Percentiles rank a stretch among this genome's conserved stretches.
Evolutionary conservation across 768 basidiomycete genomes (phyloP).

Genomic region (Leccinum longicurvipes): DNA sequence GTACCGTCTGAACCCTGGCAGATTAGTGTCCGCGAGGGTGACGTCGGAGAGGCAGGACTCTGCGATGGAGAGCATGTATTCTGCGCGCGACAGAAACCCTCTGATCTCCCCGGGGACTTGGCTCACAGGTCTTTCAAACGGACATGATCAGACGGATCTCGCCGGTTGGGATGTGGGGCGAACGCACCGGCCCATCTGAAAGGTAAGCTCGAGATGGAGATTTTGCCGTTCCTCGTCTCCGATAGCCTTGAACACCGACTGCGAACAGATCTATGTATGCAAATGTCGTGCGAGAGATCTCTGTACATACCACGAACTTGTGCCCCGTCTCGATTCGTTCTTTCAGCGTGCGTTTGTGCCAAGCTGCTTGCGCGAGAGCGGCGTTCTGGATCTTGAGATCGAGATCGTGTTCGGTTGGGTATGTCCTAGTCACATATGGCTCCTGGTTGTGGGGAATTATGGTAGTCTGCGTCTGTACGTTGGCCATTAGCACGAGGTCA

Average conservation of each 20-base stretch:
- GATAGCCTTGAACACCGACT: slow-evolving; percentile 49
- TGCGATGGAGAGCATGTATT: slow-evolving; percentile 85
- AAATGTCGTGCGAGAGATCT: not conserved
- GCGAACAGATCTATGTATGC: not conserved
- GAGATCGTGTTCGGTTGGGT: slow-evolving; percentile 60
- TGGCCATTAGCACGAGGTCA: slow-evolving; percentile 14
- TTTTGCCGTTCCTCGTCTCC: slow-evolving; percentile 48
- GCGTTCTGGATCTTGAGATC: slow-evolving; percentile 56
- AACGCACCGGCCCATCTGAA: slow-evolving; percentile 89
- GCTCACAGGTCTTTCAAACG: slow-evolving; percentile 60
- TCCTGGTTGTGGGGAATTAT: slow-evolving; percentile 76
- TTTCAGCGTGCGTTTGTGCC: slow-evolving; percentile 56
- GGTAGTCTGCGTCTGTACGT: slow-evolving; percentile 60
- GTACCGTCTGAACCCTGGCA: slow-evolving; percentile 78
- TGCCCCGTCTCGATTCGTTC: slow-evolving; percentile 70
- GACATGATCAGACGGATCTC: not conserved
- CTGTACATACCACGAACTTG: slow-evolving; percentile 60
- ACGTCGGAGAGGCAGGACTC: slow-evolving; percentile 70
- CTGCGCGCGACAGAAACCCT: slow-evolving; percentile 77
- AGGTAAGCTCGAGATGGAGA: slow-evolving; percentile 63
- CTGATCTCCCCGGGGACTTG: slow-evolving; percentile 77
- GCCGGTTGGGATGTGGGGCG: not conserved
- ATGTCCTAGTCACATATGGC: slow-evolving; percentile 55
- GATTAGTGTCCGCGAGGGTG: slow-evolving; percentile 69
- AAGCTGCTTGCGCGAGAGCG: slow-evolving; percentile 66